These are phyloP conservation scores for Suillus fuscotomentosus DNA, from an alignment of 768 basidiomycete species.

Conservation along the genomic window DNA sequence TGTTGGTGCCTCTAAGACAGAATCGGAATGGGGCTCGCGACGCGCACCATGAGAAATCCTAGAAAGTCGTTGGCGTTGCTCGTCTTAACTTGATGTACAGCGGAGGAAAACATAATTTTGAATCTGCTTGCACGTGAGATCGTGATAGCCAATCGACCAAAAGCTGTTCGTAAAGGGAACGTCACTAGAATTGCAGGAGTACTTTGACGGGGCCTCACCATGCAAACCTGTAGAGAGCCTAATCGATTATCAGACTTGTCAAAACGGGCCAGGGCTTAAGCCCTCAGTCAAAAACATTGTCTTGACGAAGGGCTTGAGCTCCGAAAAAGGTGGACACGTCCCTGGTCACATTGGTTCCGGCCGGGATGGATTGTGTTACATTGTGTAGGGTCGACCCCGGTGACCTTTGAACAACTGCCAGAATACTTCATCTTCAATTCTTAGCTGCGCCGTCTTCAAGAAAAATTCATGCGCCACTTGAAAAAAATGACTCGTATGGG, in stretches of 20 bases:
- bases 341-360: slow-evolving; percentile 90
- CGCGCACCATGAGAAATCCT: neutral
- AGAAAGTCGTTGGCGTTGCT: neutral
- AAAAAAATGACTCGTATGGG: neutral
- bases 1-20: neutral
- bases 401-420: neutral
- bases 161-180: neutral
- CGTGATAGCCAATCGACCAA: neutral
- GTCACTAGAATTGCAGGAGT: neutral
- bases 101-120: neutral
- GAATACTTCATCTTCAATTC: neutral
- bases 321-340: slow-evolving; percentile 54
- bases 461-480: neutral
- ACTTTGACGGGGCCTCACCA: neutral
- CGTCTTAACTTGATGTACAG: neutral
- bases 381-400: no score
- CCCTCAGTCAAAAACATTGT: slow-evolving; percentile 41
- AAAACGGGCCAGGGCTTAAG: neutral
- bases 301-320: neutral
- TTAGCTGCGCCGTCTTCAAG: neutral
- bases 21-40: neutral
- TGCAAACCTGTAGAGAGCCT: neutral
- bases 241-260: neutral
- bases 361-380: slow-evolving; percentile 85
- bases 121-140: neutral